Percentiles rank a stretch among this genome's conserved stretches.
Conservation (phyloP, 441 rosid species). For the Capsella rubella region DNA sequence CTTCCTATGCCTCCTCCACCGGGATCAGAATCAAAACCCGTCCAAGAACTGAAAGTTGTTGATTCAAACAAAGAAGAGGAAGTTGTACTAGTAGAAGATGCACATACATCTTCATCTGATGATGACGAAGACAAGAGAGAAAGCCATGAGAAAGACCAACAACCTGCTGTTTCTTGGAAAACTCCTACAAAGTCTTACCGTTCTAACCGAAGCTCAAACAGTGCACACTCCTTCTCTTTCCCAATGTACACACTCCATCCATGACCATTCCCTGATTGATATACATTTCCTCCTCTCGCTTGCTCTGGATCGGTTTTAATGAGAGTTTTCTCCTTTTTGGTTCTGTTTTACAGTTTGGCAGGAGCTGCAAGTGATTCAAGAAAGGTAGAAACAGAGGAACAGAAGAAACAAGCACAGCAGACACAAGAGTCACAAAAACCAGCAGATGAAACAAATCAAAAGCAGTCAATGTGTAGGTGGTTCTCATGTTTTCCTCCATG, state of each 20-base stretch:
- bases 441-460: slow-evolving; percentile 17
- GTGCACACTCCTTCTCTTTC: slow-evolving; percentile 48
- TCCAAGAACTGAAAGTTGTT: neutral
- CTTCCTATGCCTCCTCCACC: slow-evolving; percentile 48
- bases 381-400: slow-evolving; percentile 35
- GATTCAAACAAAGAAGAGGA: slow-evolving; percentile 15
- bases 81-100: neutral
- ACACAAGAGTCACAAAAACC: slow-evolving; percentile 22
- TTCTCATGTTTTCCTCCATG: slow-evolving; percentile 43
- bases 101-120: slow-evolving; percentile 1
- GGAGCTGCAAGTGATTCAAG: slow-evolving; percentile 44
- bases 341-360: slow-evolving; percentile 33
- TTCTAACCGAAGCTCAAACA: slow-evolving; percentile 45
- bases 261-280: neutral
- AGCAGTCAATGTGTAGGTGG: slow-evolving; percentile 39
- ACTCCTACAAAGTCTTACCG: slow-evolving; percentile 43
- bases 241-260: slow-evolving; percentile 35
- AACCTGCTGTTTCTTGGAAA: slow-evolving; percentile 48
- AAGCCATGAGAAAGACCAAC: slow-evolving; percentile 40
- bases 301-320: slow-evolving; percentile 12
- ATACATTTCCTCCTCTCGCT: neutral
- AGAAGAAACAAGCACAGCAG: slow-evolving; percentile 33
- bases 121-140: slow-evolving; percentile 30
- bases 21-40: slow-evolving; percentile 18
- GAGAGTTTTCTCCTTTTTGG: neutral